phyloP scores from a whole-genome alignment of 164 flowering plant species.

The Amborella trichopoda region DNA sequence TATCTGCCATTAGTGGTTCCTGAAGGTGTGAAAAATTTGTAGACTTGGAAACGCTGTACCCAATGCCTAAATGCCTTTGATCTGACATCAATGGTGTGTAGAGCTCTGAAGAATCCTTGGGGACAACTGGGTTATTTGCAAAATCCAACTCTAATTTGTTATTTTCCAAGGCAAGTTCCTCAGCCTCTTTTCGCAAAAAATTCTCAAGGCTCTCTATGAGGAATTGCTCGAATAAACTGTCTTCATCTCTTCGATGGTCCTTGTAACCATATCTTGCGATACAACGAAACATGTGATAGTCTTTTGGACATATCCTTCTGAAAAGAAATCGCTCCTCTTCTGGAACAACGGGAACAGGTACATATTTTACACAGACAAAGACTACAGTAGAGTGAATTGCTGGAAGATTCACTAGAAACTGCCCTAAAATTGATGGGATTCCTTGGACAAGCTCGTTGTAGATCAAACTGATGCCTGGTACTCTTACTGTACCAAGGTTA shows the following conservation, averaged over 20 bases:
- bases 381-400: constrained; percentile 6
- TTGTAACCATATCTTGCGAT: constrained; percentile 26
- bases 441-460: constrained; percentile 6
- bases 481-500: constrained; percentile 1
- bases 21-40: neutral
- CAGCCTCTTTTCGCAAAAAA: constrained; percentile 36
- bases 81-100: neutral
- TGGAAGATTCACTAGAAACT: constrained; percentile 2
- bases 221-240: constrained; percentile 36
- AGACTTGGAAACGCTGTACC: no score
- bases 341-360: constrained; percentile 3
- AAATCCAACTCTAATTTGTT: constrained; percentile 1
- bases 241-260: constrained; percentile 40
- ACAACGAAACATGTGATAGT: constrained; percentile 7
- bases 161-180: constrained; percentile 30
- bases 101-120: neutral
- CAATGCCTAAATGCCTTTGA: neutral
- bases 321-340: constrained; percentile 5
- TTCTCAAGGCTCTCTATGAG: constrained; percentile 38
- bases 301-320: constrained; percentile 2
- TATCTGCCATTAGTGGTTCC: constrained; percentile 2
- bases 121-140: neutral
- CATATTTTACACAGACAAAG: constrained; percentile 5
- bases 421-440: constrained; percentile 3
- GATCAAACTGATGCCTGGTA: constrained; percentile 3